Conservation (phyloP, 2,329 filamentous ascomycete species). For the Salinomyces thailandicus region DNA sequence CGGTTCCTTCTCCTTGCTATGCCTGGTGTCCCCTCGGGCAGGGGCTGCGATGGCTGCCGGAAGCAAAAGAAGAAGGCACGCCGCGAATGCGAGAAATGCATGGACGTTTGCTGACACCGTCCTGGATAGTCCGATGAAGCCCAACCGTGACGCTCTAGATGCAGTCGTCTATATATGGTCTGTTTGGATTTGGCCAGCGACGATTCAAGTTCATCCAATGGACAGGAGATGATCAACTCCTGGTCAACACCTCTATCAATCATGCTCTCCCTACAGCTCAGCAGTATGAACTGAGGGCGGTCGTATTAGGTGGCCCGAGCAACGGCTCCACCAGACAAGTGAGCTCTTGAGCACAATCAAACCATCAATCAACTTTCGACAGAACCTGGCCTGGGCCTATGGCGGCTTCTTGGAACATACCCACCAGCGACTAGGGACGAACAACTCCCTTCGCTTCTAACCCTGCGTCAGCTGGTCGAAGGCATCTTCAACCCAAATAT, state of each 20-base stretch:
- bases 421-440: conserved; percentile 4
- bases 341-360: background rate
- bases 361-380: conserved; percentile 3
- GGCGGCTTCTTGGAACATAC: conserved; percentile 6
- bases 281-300: too few species aligned
- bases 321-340: too few species aligned
- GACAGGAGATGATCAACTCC: too few species aligned
- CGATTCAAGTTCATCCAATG: conserved; percentile 13
- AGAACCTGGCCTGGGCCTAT: conserved; percentile 6
- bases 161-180: conserved; percentile 6
- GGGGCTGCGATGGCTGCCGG: conserved; percentile 11
- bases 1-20: conserved; percentile 3
- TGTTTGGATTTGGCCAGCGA: conserved; percentile 9
- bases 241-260: too few species aligned
- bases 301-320: too few species aligned
- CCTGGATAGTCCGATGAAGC: conserved; percentile 8
- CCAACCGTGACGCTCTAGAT: conserved; percentile 8
- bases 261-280: too few species aligned
- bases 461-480: conserved; percentile 4
- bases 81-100: background rate
- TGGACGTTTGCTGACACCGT: background rate
- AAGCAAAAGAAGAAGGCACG: conserved; percentile 12
- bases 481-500: conserved; percentile 7
- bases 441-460: conserved; percentile 6
- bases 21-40: conserved; percentile 20